Evolutionary conservation across 208 protist species (phyloP).

Genomic region (Trypanosoma avium): DNA sequence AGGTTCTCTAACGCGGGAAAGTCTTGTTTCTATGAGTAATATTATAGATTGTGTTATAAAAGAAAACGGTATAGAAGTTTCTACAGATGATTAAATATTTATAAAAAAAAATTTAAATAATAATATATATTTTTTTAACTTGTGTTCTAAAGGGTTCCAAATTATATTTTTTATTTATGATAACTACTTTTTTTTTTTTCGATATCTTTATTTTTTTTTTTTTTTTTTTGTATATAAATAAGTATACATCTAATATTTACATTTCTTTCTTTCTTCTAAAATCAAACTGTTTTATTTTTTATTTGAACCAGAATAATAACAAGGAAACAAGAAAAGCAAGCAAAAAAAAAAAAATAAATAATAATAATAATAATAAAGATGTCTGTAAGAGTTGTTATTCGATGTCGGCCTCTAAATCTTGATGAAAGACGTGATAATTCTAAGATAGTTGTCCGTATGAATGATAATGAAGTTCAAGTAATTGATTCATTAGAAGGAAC

Average conservation of each 20-base stretch:
- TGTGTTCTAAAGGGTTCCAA: not conserved
- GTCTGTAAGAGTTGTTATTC: conserved; percentile 81
- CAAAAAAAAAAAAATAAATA: conserved; percentile 16
- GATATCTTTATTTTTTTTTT: not conserved
- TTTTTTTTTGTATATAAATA: not conserved
- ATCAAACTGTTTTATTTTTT: not conserved
- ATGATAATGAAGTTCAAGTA: conserved; percentile 50
- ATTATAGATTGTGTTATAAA: conserved; percentile 47
- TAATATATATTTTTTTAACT: conserved; percentile 13
- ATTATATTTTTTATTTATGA: too few species aligned
- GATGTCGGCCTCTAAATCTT: conserved; percentile 61
- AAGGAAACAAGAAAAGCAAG: conserved; percentile 5
- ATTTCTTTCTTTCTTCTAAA: conserved; percentile 1
- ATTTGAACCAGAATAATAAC: not conserved
- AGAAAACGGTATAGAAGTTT: conserved; percentile 57
- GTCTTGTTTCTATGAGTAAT: conserved; percentile 44
- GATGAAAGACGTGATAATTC: conserved; percentile 46
- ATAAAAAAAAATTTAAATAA: conserved; percentile 8
- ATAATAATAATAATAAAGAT: conserved; percentile 28
- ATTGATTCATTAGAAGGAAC: conserved; percentile 36
- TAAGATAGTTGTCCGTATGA: conserved; percentile 67
- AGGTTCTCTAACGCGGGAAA: conserved; percentile 60
- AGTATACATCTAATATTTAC: not conserved
- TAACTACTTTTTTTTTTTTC: not conserved
- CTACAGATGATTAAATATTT: conserved; percentile 13